Evolutionary conservation across 805 yeast genomes (phyloP).

Genomic region (Tetrapisispora iriomotensis): DNA sequence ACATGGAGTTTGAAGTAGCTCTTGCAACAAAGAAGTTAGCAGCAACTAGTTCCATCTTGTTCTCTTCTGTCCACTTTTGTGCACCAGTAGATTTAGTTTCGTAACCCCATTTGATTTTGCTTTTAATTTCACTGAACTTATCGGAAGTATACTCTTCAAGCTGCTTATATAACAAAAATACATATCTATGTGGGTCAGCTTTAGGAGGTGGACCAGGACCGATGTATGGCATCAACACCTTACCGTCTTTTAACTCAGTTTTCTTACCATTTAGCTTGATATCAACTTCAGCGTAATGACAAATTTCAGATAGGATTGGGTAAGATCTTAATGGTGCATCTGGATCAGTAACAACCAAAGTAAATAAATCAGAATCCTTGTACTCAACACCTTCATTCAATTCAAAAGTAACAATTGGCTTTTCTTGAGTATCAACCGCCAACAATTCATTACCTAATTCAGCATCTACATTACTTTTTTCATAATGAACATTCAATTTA

Average conservation of each 20-base stretch:
- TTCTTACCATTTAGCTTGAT: conserved; percentile 9
- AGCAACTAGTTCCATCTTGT: conserved; percentile 55
- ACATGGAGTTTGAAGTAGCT: no score
- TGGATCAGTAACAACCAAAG: conserved; percentile 78
- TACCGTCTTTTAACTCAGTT: conserved; percentile 30
- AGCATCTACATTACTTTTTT: neutral
- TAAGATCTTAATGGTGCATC: conserved; percentile 78
- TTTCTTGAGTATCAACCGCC: neutral
- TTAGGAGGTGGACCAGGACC: conserved; percentile 87
- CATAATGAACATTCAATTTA: neutral
- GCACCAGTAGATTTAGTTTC: conserved; percentile 71
- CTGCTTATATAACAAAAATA: conserved; percentile 66
- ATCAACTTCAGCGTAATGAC: conserved; percentile 56
- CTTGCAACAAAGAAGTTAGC: conserved; percentile 80
- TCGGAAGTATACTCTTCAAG: conserved; percentile 23
- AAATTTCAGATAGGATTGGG: conserved; percentile 71
- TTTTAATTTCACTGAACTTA: conserved; percentile 14
- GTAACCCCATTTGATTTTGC: conserved; percentile 63
- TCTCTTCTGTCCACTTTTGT: conserved; percentile 56
- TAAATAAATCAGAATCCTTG: conserved; percentile 38
- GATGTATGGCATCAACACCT: conserved; percentile 43
- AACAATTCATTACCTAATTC: neutral
- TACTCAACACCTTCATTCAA: neutral
- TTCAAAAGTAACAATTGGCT: neutral
- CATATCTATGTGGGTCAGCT: conserved; percentile 83